Evolutionary conservation across 2,329 filamentous ascomycete genomes (phyloP), one percentile per base, ranked within the genome.

Genomic region (Calonectria leucothoes): DNA sequence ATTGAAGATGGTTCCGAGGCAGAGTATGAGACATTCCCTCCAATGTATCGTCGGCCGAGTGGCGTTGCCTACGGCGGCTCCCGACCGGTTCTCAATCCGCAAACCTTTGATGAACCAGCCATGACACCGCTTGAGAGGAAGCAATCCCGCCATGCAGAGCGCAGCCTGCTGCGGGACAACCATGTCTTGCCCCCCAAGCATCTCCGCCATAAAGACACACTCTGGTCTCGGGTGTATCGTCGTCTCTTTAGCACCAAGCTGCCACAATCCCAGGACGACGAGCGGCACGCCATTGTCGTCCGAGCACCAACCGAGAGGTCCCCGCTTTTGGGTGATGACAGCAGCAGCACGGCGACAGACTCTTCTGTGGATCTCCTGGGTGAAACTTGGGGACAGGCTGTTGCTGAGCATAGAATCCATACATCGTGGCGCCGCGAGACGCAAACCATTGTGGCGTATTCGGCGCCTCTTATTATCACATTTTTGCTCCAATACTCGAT

Each of bases 371-470:
- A 88, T 6, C 90, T 91, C 57, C 87, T 96, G 65, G 91, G 93
- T 77, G 89, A 92, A 79, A 93, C 94, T 81, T 98, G 95, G 95
- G 93, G 96, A 75, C 94, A 95, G 74, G 96, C 96, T 0, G 94
- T 98, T 14, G 90, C 91, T 0, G 91, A 93, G 0, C 95, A 95
- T 14, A 90, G 92, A 81, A 96, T 98, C 76, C 93, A 93, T 67
- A 98, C 96, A 6, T 97, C 95, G 6, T 98, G 96, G 95, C 93
- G 94, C 83, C 92, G 96, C 75, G 96, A 98, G 87, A 89, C 94
- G 51, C 95, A 96, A 86, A 95, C 95, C 1, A 89, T 98, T 49
- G 86, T 89, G 35, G 88, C 89, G 75, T 96, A 96, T 82, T 93
- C 94, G 3, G 87, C 89, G 35, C 94, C 94, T 1, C 85, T 96